These are phyloP conservation scores for Saccharomycopsis schoenii DNA, from an alignment of 805 yeast genomes.

Conservation along the genomic window DNA sequence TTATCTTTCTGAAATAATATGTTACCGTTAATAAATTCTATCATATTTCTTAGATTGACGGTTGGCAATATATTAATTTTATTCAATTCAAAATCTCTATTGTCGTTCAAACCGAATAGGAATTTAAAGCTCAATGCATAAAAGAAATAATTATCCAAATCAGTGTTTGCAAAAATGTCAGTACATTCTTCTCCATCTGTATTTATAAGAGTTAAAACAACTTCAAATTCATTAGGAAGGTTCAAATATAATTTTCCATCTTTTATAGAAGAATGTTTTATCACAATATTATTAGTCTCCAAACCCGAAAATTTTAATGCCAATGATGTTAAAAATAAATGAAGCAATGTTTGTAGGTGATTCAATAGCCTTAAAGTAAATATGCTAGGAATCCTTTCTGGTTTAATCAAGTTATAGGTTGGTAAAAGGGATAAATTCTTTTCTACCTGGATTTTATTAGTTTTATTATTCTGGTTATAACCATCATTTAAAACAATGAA, in stretches of 20 bases:
- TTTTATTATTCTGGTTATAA: slow-evolving; percentile 8
- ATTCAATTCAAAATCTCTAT: slow-evolving; percentile 9
- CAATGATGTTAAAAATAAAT: slow-evolving; percentile 12
- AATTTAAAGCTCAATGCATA: slow-evolving; percentile 10
- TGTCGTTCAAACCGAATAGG: slow-evolving; percentile 10
- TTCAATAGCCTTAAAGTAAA: slow-evolving; percentile 6
- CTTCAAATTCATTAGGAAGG: slow-evolving; percentile 13
- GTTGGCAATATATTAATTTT: slow-evolving; percentile 4
- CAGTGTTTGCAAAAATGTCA: not conserved
- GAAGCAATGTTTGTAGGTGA: slow-evolving; percentile 10
- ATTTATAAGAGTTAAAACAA: slow-evolving; percentile 10
- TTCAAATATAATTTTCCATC: slow-evolving; percentile 13
- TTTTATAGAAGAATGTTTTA: slow-evolving; percentile 6
- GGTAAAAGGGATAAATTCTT: slow-evolving; percentile 13
- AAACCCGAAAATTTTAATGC: slow-evolving; percentile 1
- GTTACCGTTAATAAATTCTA: slow-evolving; percentile 4
- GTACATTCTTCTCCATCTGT: not conserved
- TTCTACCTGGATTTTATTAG: not conserved
- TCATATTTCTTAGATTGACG: slow-evolving; percentile 4
- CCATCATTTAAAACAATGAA: slow-evolving; percentile 75
- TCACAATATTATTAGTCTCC: not conserved
- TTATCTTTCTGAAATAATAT: slow-evolving; percentile 2
- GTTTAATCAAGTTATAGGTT: slow-evolving; percentile 11
- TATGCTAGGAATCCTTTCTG: not conserved
- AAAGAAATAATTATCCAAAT: slow-evolving; percentile 6